Evolutionary conservation across 108 stramenopile species (phyloP).

Genomic region (Bacterosira constricta): DNA sequence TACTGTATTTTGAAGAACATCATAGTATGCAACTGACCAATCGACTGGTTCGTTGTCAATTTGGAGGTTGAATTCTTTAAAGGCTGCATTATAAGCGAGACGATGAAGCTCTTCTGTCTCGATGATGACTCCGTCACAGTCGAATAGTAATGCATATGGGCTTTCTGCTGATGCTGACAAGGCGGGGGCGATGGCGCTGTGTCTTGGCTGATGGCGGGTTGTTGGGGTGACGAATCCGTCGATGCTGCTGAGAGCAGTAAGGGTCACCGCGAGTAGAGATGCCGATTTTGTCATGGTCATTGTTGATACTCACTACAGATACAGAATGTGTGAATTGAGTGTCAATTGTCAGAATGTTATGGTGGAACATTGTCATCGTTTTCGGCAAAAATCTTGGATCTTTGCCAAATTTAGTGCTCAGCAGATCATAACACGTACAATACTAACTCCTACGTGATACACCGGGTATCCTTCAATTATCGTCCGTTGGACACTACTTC

Average conservation of each 20-base stretch:
- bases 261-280: not conserved
- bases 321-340: too few species aligned
- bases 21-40: slow-evolving; percentile 85
- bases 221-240: not conserved
- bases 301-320: too few species aligned
- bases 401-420: too few species aligned
- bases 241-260: slow-evolving; percentile 1
- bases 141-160: slow-evolving; percentile 79
- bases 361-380: too few species aligned
- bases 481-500: too few species aligned
- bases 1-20: slow-evolving; percentile 88
- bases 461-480: too few species aligned
- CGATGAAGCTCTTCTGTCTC: slow-evolving; percentile 93
- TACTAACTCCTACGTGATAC: too few species aligned
- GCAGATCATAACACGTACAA: too few species aligned
- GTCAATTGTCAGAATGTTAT: too few species aligned
- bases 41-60: slow-evolving; percentile 75
- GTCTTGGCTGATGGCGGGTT: not conserved
- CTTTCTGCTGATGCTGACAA: slow-evolving; percentile 10
- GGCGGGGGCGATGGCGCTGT: not conserved
- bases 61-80: slow-evolving; percentile 62
- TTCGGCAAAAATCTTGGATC: too few species aligned
- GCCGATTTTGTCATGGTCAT: not conserved
- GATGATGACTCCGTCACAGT: slow-evolving; percentile 94
- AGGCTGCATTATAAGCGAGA: slow-evolving; percentile 89